Evolutionary conservation across 805 yeast genomes (phyloP).

Genomic region (Yamadazyma phyllophila): DNA sequence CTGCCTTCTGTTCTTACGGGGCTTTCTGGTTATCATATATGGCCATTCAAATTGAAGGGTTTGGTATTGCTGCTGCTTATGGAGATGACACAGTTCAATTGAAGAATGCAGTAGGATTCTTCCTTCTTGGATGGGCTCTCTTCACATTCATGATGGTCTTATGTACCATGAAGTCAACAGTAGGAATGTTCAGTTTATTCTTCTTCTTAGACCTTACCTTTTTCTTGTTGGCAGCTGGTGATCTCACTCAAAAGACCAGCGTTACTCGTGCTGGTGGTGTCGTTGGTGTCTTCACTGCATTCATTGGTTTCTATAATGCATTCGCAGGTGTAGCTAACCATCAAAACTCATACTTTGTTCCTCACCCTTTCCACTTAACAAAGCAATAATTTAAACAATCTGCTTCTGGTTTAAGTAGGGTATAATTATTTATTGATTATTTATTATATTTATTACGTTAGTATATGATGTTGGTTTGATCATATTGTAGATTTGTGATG

Average conservation of each 20-base stretch:
- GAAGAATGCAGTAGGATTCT: slow-evolving; percentile 34
- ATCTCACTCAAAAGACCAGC: slow-evolving; percentile 23
- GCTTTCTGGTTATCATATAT: slow-evolving; percentile 37
- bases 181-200: slow-evolving; percentile 34
- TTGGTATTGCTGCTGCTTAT: slow-evolving; percentile 35
- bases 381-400: background rate
- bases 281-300: slow-evolving; percentile 39
- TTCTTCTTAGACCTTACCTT: slow-evolving; percentile 31
- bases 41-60: slow-evolving; percentile 28
- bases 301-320: slow-evolving; percentile 41
- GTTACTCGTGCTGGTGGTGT: slow-evolving; percentile 41
- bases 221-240: slow-evolving; percentile 35
- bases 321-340: slow-evolving; percentile 37
- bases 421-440: background rate
- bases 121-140: slow-evolving; percentile 39
- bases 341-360: slow-evolving; percentile 36
- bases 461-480: background rate
- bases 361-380: slow-evolving; percentile 25
- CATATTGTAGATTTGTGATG: background rate
- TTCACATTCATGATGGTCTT: slow-evolving; percentile 37
- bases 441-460: slow-evolving; percentile 2
- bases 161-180: slow-evolving; percentile 38
- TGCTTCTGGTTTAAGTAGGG: background rate
- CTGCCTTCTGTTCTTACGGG: slow-evolving; percentile 58
- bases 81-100: slow-evolving; percentile 26